Conservation (phyloP, 345 rosid species). For the Populus davidiana region DNA sequence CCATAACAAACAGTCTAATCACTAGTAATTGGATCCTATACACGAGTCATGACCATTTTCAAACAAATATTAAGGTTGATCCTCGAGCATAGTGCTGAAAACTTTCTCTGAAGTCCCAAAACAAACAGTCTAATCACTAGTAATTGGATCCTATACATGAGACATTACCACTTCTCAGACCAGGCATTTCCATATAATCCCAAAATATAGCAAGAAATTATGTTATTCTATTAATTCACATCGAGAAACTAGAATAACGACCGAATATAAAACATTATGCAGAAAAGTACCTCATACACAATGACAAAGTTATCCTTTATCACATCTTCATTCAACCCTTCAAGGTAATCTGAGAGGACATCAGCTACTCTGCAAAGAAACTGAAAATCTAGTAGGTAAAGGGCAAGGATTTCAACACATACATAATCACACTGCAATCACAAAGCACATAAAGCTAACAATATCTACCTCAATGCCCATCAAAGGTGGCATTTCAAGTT, state of each 20-base stretch:
- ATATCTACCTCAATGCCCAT: conserved; percentile 84
- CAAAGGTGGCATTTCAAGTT: conserved; percentile 96
- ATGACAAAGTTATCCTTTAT: conserved; percentile 92
- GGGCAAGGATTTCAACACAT: conserved; percentile 5
- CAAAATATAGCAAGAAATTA: neutral
- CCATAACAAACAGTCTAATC: neutral
- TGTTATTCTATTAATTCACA: neutral
- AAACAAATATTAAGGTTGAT: too few species aligned
- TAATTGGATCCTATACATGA: neutral
- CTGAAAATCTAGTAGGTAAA: conserved; percentile 42
- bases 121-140: neutral
- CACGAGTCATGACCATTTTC: neutral
- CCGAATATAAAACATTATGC: neutral
- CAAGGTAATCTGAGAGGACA: conserved; percentile 83
- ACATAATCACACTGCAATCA: neutral
- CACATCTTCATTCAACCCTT: conserved; percentile 88
- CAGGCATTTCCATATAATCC: neutral
- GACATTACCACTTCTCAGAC: neutral
- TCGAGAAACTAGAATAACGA: neutral
- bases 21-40: neutral
- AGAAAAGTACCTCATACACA: conserved; percentile 71
- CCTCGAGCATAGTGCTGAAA: neutral
- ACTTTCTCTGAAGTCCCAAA: neutral
- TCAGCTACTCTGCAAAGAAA: conserved; percentile 92
- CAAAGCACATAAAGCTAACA: conserved; percentile 5